Evolutionary conservation across 208 protist species (phyloP).

Genomic region (Sergeia podlipaevii): DNA sequence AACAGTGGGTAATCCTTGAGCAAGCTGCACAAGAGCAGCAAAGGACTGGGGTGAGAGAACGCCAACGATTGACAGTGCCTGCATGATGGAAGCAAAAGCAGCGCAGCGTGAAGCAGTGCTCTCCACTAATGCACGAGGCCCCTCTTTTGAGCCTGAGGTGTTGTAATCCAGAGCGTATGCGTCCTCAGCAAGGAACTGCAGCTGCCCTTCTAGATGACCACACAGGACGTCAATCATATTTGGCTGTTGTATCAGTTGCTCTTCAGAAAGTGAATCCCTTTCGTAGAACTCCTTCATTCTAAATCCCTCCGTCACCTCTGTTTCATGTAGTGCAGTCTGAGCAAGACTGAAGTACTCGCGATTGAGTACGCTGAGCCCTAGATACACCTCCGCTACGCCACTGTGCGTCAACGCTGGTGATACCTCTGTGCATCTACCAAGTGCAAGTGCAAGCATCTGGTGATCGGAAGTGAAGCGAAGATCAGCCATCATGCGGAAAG

Average conservation of each 20-base stretch:
- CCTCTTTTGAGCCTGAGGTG: no score
- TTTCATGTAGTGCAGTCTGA: conserved; percentile 43
- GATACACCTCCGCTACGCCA: conserved; percentile 43
- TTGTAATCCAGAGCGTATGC: conserved; percentile 1
- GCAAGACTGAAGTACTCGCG: conserved; percentile 65
- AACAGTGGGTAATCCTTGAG: neutral
- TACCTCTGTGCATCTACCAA: conserved; percentile 71
- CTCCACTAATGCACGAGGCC: conserved; percentile 13
- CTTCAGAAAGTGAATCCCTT: conserved; percentile 2
- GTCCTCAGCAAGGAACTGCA: conserved; percentile 11
- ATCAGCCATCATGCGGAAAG: conserved; percentile 50
- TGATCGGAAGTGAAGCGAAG: conserved; percentile 51
- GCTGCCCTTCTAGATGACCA: conserved; percentile 50
- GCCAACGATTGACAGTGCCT: neutral
- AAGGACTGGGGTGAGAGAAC: neutral
- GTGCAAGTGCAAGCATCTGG: conserved; percentile 58
- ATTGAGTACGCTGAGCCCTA: conserved; percentile 40
- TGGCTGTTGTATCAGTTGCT: conserved; percentile 49
- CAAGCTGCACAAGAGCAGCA: neutral
- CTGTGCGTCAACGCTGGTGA: conserved; percentile 28
- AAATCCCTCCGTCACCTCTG: conserved; percentile 16
- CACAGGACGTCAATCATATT: conserved; percentile 78
- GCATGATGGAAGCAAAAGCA: neutral
- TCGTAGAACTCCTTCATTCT: conserved; percentile 21
- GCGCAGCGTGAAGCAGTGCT: neutral